phyloP scores from a whole-genome alignment of 1,139 yeast species.

The Candida neerlandica region DNA sequence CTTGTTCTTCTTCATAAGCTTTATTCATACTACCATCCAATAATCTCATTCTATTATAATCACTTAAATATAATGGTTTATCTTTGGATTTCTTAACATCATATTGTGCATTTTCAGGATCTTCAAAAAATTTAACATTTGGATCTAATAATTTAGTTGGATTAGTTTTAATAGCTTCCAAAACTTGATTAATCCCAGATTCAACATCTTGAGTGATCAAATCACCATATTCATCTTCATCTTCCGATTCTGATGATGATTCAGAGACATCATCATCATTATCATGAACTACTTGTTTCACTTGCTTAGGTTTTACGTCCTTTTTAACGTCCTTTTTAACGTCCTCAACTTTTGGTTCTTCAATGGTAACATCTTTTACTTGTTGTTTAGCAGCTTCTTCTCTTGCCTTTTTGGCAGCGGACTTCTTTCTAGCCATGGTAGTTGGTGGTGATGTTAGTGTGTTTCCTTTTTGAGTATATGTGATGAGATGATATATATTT shows the following conservation, averaged over 20 bases:
- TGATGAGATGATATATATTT: constrained; percentile 4
- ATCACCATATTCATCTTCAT: constrained; percentile 93
- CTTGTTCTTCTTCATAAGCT: no score
- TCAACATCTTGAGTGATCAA: constrained; percentile 86
- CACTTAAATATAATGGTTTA: constrained; percentile 87
- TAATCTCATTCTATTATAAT: constrained; percentile 84
- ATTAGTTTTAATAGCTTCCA: constrained; percentile 67
- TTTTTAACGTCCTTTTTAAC: constrained; percentile 8
- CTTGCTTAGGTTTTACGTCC: constrained; percentile 2
- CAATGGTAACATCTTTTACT: constrained; percentile 55
- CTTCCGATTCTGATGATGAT: constrained; percentile 49
- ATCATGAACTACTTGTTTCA: not conserved
- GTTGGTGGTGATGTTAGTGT: no score
- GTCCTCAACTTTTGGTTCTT: constrained; percentile 61
- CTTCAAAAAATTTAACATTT: constrained; percentile 69
- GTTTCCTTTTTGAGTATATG: not conserved
- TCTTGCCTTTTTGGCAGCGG: constrained; percentile 77
- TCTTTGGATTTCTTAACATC: constrained; percentile 29
- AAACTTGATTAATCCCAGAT: constrained; percentile 70
- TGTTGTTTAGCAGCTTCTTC: constrained; percentile 41
- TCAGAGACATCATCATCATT: constrained; percentile 16
- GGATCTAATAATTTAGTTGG: constrained; percentile 69
- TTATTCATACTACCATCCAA: constrained; percentile 47
- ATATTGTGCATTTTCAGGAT: constrained; percentile 46
- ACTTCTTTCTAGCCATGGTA: constrained; percentile 86